A percentile compares a stretch with the other conserved stretches of the same genome.
These are phyloP conservation scores for Naegleria lovaniensis DNA, from an alignment of 208 protist genomes.

Conservation along the genomic window DNA sequence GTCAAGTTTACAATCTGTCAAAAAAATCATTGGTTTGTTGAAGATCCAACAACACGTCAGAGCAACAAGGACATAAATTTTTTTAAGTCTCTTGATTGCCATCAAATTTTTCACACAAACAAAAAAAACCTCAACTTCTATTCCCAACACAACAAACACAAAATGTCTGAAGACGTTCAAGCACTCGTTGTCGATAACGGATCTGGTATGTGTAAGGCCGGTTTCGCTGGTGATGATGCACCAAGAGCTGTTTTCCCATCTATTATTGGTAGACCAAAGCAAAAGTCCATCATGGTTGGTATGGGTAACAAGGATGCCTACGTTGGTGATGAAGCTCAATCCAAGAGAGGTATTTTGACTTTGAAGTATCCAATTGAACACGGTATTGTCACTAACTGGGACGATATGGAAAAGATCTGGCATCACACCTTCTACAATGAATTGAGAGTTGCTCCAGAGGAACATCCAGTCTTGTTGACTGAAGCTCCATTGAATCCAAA, in stretches of 20 bases:
- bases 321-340: constrained; percentile 60
- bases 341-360: constrained; percentile 53
- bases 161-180: constrained; percentile 49
- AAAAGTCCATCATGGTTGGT: constrained; percentile 64
- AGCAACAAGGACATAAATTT: too few species aligned
- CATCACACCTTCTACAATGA: constrained; percentile 98
- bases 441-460: constrained; percentile 90
- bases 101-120: too few species aligned
- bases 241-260: constrained; percentile 70
- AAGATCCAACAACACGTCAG: too few species aligned
- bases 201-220: constrained; percentile 47
- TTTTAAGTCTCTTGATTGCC: too few species aligned
- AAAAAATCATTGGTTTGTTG: too few species aligned
- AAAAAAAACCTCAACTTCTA: too few species aligned
- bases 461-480: constrained; percentile 92
- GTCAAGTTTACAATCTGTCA: too few species aligned
- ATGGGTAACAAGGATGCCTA: constrained; percentile 63
- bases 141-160: too few species aligned
- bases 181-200: constrained; percentile 46
- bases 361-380: constrained; percentile 58
- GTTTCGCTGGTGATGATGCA: constrained; percentile 73
- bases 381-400: constrained; percentile 94
- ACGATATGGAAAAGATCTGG: constrained; percentile 97
- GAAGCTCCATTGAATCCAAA: constrained; percentile 88
- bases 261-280: constrained; percentile 66